phyloP scores from a whole-genome alignment of 2,329 filamentous ascomycete species.

The Beauveria pseudobassiana region DNA sequence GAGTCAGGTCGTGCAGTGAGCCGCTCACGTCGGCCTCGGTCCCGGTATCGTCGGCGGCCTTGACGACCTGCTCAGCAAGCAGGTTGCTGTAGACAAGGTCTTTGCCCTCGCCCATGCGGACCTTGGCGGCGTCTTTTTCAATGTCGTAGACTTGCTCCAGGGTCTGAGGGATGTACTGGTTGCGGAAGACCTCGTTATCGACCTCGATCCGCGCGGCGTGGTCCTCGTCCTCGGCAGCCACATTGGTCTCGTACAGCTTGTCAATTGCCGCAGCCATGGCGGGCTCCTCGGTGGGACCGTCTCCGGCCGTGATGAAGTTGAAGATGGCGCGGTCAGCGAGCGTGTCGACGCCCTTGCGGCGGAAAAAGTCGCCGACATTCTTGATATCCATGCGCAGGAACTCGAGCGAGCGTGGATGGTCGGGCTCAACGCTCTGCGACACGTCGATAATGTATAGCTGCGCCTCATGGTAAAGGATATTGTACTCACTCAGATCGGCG shows the following conservation, averaged over 20 bases:
- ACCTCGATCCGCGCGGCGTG: slow-evolving; percentile 57
- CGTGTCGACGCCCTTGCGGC: slow-evolving; percentile 72
- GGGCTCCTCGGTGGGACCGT: slow-evolving; percentile 53
- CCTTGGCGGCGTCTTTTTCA: slow-evolving; percentile 77
- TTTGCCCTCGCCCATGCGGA: slow-evolving; percentile 64
- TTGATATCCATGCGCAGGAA: slow-evolving; percentile 98
- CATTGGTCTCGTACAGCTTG: slow-evolving; percentile 54
- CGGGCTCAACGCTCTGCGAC: slow-evolving; percentile 93
- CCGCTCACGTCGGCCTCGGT: slow-evolving; percentile 28
- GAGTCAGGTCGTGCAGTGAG: slow-evolving; percentile 20
- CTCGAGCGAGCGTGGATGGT: slow-evolving; percentile 85
- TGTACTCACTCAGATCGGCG: slow-evolving; percentile 97
- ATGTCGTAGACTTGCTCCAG: slow-evolving; percentile 95
- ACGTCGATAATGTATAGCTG: slow-evolving; percentile 94
- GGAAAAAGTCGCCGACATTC: slow-evolving; percentile 91
- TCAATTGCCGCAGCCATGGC: slow-evolving; percentile 57
- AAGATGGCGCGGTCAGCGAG: slow-evolving; percentile 76
- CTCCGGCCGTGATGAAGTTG: slow-evolving; percentile 64
- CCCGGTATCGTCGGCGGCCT: slow-evolving; percentile 27
- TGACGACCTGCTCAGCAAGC: slow-evolving; percentile 60
- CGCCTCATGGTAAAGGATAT: slow-evolving; percentile 79
- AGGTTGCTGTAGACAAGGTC: slow-evolving; percentile 82
- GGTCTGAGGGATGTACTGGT: slow-evolving; percentile 94
- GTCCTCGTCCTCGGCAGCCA: slow-evolving; percentile 41
- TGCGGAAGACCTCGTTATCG: slow-evolving; percentile 86